These are phyloP conservation scores for Cladosporium halotolerans DNA, from an alignment of 2,329 filamentous ascomycete species.

Conservation along the genomic window DNA sequence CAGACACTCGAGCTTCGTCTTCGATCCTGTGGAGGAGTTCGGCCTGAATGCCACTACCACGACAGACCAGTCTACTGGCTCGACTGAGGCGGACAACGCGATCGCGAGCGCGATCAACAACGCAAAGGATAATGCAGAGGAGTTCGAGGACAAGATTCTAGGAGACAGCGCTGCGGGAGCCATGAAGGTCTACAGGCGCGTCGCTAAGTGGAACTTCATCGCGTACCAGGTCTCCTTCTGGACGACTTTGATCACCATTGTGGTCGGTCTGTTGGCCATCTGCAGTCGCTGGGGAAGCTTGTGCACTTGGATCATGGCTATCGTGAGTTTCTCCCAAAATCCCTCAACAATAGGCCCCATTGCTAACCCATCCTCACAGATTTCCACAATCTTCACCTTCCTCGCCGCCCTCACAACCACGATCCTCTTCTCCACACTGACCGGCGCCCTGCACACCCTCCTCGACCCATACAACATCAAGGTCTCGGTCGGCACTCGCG, in stretches of 20 bases:
- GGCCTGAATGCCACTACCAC: conserved; percentile 51
- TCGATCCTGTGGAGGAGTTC: conserved; percentile 62
- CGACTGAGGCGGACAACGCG: conserved; percentile 16
- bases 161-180: conserved; percentile 61
- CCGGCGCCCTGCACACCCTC: conserved; percentile 59
- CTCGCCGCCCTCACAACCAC: conserved; percentile 68
- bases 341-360: neutral
- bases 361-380: conserved; percentile 25
- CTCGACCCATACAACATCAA: conserved; percentile 67
- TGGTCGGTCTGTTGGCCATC: conserved; percentile 75
- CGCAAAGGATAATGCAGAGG: conserved; percentile 45
- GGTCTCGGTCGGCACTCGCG: conserved; percentile 59
- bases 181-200: conserved; percentile 65
- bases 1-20: conserved; percentile 69
- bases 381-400: conserved; percentile 52
- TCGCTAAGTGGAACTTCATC: conserved; percentile 76
- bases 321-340: conserved; percentile 46
- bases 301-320: conserved; percentile 69
- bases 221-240: conserved; percentile 70
- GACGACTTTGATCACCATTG: conserved; percentile 62
- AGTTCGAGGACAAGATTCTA: conserved; percentile 40
- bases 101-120: conserved; percentile 36
- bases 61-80: conserved; percentile 13
- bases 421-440: conserved; percentile 63
- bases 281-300: conserved; percentile 78